Percentiles rank a stretch among this genome's conserved stretches.
Evolutionary conservation across 768 basidiomycete genomes (phyloP).

Genomic region (Auricularia heimuer): DNA sequence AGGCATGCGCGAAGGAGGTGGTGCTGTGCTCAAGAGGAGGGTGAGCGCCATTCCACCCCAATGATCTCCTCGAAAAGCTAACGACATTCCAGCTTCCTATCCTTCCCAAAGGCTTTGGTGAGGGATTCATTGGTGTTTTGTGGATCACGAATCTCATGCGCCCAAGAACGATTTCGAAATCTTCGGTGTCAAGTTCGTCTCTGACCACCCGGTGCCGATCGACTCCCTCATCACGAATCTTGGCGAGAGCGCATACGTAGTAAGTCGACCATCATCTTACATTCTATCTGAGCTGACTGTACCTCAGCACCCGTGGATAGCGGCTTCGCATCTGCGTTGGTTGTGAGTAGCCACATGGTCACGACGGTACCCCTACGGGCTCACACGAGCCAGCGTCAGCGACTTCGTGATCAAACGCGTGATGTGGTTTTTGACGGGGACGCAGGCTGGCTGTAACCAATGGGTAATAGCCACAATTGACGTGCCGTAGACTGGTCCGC

Average conservation of each 20-base stretch:
- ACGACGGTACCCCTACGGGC: not conserved
- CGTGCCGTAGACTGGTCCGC: not conserved
- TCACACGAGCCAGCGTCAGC: constrained; percentile 12
- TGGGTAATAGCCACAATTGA: constrained; percentile 29
- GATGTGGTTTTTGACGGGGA: constrained; percentile 53
- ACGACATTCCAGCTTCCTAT: constrained; percentile 33
- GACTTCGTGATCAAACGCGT: constrained; percentile 52
- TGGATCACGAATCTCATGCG: not conserved
- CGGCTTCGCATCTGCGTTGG: constrained; percentile 44
- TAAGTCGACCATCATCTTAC: constrained; percentile 17
- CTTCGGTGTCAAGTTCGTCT: constrained; percentile 37
- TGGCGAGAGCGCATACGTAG: constrained; percentile 43
- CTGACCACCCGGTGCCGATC: constrained; percentile 31
- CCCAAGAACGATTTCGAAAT: constrained; percentile 44
- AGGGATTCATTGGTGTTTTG: constrained; percentile 4
- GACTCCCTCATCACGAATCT: constrained; percentile 48
- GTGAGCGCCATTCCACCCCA: constrained; percentile 14
- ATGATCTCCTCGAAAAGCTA: not conserved
- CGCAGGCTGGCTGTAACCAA: constrained; percentile 49
- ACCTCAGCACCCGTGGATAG: constrained; percentile 50
- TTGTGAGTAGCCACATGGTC: constrained; percentile 27
- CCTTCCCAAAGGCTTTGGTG: constrained; percentile 47
- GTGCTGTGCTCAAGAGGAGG: constrained; percentile 44
- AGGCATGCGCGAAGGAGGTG: constrained; percentile 42
- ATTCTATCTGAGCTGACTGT: not conserved